Base-by-base conservation (phyloP, 179 eudicot species). In the Sideroxylon spinosum region DNA sequence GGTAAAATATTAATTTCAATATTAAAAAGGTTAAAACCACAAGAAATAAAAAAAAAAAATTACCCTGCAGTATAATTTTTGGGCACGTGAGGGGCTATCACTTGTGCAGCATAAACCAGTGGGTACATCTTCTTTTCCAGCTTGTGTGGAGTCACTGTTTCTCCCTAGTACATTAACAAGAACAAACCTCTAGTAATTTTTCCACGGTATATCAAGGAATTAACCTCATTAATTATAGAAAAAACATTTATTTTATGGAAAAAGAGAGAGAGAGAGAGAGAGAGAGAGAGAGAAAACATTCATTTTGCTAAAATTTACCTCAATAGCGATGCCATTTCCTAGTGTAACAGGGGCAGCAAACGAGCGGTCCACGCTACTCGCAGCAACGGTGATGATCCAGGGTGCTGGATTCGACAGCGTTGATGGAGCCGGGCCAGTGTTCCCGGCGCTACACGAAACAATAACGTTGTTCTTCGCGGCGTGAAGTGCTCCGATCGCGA, bases 81-180 rank as follows among this genome's bases (percentile, higher is more conserved):
- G 9, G 87, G 81, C 68, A 88, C 92, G 56, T 88, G 83, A 2
- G 88, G 78, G 44, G 80, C 80, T 26, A 53, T 85, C 12, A 91
- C 87, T 80, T 91, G 84, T 78, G 91, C 93, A 37, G 98, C 98
- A 82, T 81, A 89, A 55, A 87, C 97, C 44, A 95, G 77, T n/a
- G 93, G 97, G 69, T 86, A 87, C 84, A 89, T 78, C 82, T 84
- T 86, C 67, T 91, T 86, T 73, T 85, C 76, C 78, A 93, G 79
- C 79, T 85, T 86, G 79, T 85, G 86, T 69, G 90, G 86, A 56
- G 95, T 88, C 11, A 85, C 90, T 59, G 95, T 85, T 81, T 91
- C 91, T 44, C 98, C 98, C 98, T 95, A 28, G 28, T 22, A 37
- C 0, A 59, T 74, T 20, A 0, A 59, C 48, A 60, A 71, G 4